These are phyloP conservation scores for Cubamyces sp. DNA, from an alignment of 768 basidiomycete species.

Conservation along the genomic window DNA sequence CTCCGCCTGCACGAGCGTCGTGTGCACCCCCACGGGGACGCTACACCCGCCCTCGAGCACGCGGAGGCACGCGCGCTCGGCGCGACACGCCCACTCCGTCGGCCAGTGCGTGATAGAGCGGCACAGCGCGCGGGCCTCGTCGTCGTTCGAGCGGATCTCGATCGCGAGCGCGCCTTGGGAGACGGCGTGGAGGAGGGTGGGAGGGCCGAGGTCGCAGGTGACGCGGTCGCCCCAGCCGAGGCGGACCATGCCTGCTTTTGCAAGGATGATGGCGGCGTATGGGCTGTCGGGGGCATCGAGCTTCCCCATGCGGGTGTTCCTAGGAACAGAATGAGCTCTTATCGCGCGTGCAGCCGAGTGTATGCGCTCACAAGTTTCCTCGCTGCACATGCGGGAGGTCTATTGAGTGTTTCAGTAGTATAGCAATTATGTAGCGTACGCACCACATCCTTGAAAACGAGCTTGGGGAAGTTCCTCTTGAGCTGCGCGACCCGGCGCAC, in stretches of 20 bases:
- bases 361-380: constrained; percentile 76
- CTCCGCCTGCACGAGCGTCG: constrained; percentile 44
- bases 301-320: constrained; percentile 90
- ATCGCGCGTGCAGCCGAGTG: neutral
- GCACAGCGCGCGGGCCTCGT: constrained; percentile 63
- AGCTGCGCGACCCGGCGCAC: constrained; percentile 92
- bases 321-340: constrained; percentile 35
- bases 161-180: constrained; percentile 92
- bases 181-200: constrained; percentile 84
- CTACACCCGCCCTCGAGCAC: constrained; percentile 96
- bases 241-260: constrained; percentile 89
- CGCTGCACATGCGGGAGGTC: constrained; percentile 48
- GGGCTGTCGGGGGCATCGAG: constrained; percentile 82
- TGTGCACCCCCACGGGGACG: constrained; percentile 88
- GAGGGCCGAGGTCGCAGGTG: constrained; percentile 72
- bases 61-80: constrained; percentile 88
- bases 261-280: constrained; percentile 89
- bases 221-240: constrained; percentile 75
- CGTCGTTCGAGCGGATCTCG: constrained; percentile 77
- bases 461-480: constrained; percentile 70
- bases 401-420: neutral
- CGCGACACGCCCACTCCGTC: constrained; percentile 76
- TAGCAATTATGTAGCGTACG: constrained; percentile 40
- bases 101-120: constrained; percentile 71
- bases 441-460: constrained; percentile 89